Percentiles rank a stretch among this genome's conserved stretches.
phyloP scores from a whole-genome alignment of 2,329 filamentous ascomycete genomes.

The Colletotrichum caudatum region DNA sequence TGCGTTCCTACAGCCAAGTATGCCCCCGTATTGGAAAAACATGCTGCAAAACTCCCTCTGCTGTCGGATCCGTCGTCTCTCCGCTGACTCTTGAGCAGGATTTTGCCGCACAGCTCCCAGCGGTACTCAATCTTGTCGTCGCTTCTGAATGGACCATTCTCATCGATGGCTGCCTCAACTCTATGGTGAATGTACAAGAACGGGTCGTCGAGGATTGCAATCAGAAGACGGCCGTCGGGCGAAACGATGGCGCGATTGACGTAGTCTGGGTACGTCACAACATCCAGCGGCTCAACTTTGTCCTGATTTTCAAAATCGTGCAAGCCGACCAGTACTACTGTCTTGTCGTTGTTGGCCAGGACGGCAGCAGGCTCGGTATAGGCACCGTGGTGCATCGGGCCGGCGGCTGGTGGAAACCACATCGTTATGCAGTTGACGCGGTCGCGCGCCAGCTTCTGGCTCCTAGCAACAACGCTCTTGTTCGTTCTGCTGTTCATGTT shows the following conservation, averaged over 20 bases:
- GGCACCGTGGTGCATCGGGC: constrained; percentile 49
- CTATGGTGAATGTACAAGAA: constrained; percentile 86
- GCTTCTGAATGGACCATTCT: constrained; percentile 41
- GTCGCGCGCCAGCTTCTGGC: constrained; percentile 67
- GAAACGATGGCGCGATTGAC: constrained; percentile 97
- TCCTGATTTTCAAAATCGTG: constrained; percentile 64
- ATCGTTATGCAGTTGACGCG: constrained; percentile 76
- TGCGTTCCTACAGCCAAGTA: constrained; percentile 84
- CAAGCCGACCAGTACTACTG: constrained; percentile 85
- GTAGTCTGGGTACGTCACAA: constrained; percentile 81
- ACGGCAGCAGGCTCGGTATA: constrained; percentile 72
- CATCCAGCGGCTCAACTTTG: constrained; percentile 70
- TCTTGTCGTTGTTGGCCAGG: constrained; percentile 91
- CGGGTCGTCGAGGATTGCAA: constrained; percentile 89
- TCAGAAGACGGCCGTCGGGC: constrained; percentile 82
- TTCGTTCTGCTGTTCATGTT: constrained; percentile 52
- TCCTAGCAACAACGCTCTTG: constrained; percentile 63
- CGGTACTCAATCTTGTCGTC: constrained; percentile 52
- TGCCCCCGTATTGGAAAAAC: constrained; percentile 78
- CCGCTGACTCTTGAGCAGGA: constrained; percentile 70
- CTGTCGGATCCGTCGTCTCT: constrained; percentile 66
- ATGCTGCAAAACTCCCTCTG: constrained; percentile 80
- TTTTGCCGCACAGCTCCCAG: constrained; percentile 64
- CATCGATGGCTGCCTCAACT: constrained; percentile 51
- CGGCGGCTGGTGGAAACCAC: constrained; percentile 65